Percentiles rank a stretch among this genome's conserved stretches.
These are phyloP conservation scores for Chlorella sorokiniana DNA, from an alignment of 139 green algal genomes.

Conservation along the genomic window DNA sequence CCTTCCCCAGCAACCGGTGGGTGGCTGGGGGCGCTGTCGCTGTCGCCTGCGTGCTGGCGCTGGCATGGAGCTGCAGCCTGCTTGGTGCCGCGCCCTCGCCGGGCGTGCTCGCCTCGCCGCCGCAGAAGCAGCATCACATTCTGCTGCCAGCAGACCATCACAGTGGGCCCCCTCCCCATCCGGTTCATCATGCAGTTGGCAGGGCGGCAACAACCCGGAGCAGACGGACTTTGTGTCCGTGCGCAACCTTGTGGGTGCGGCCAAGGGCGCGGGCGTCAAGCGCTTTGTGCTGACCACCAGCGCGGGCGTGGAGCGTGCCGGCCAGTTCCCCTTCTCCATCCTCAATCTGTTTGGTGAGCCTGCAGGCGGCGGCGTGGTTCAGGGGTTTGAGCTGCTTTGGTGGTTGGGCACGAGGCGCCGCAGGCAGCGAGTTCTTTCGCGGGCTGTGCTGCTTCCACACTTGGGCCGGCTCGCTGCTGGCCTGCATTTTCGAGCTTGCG, in stretches of 20 bases:
- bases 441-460: too few species aligned
- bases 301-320: conserved; percentile 82
- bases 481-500: too few species aligned
- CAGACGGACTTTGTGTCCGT: conserved; percentile 77
- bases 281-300: conserved; percentile 89
- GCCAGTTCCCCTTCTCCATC: conserved; percentile 78
- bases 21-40: background rate
- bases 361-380: background rate
- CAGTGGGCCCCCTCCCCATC: too few species aligned
- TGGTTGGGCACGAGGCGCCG: background rate
- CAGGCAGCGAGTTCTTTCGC: background rate
- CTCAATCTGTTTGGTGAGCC: conserved; percentile 90
- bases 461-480: background rate
- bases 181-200: conserved; percentile 79
- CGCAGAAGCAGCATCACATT: too few species aligned
- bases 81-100: too few species aligned
- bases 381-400: background rate
- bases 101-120: too few species aligned
- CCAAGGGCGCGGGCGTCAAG: conserved; percentile 51
- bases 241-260: conserved; percentile 75
- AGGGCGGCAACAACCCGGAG: conserved; percentile 83
- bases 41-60: background rate
- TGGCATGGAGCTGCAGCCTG: background rate
- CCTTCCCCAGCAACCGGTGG: conserved; percentile 83
- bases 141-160: too few species aligned